Percentiles rank a stretch among this genome's conserved stretches.
phyloP scores from a whole-genome alignment of 2,329 filamentous ascomycete species.

The Epichloe baconii region DNA sequence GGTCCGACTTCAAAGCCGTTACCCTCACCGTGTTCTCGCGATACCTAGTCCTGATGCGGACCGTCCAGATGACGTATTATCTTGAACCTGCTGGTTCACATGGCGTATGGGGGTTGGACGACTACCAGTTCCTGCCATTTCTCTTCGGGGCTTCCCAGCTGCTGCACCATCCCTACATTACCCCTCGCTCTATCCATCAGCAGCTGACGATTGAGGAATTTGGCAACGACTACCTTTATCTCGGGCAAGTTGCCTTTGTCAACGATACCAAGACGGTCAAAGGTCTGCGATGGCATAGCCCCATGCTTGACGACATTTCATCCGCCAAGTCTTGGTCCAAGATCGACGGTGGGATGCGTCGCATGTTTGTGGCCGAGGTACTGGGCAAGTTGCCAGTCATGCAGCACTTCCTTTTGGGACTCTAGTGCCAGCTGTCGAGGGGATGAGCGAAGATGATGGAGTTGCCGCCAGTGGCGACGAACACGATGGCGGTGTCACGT shows the following conservation, averaged over 20 bases:
- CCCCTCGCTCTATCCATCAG: conserved; percentile 73
- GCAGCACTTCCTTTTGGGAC: conserved; percentile 97
- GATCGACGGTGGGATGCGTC: conserved; percentile 86
- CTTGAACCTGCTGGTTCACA: conserved; percentile 94
- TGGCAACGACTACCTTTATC: conserved; percentile 70
- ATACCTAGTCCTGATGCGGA: conserved; percentile 79
- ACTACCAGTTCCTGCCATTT: conserved; percentile 95
- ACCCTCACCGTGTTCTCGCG: conserved; percentile 67
- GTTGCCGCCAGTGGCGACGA: conserved; percentile 33
- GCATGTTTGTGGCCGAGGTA: conserved; percentile 93
- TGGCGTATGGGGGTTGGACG: conserved; percentile 94
- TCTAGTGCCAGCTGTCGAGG: conserved; percentile 64
- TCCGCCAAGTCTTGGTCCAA: conserved; percentile 82
- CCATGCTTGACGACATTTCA: conserved; percentile 97
- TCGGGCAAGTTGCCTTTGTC: conserved; percentile 86
- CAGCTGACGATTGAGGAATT: conserved; percentile 79
- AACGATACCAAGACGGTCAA: conserved; percentile 95
- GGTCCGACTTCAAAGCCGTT: conserved; percentile 56
- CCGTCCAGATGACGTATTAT: conserved; percentile 84
- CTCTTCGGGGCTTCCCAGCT: conserved; percentile 88
- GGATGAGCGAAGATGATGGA: conserved; percentile 59
- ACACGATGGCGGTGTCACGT: conserved; percentile 30
- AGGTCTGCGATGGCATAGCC: conserved; percentile 87
- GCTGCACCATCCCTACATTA: conserved; percentile 70
- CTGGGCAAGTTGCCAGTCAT: conserved; percentile 89